These are phyloP conservation scores for Leccinum aurantiacum DNA, from an alignment of 768 basidiomycete species.

Conservation along the genomic window DNA sequence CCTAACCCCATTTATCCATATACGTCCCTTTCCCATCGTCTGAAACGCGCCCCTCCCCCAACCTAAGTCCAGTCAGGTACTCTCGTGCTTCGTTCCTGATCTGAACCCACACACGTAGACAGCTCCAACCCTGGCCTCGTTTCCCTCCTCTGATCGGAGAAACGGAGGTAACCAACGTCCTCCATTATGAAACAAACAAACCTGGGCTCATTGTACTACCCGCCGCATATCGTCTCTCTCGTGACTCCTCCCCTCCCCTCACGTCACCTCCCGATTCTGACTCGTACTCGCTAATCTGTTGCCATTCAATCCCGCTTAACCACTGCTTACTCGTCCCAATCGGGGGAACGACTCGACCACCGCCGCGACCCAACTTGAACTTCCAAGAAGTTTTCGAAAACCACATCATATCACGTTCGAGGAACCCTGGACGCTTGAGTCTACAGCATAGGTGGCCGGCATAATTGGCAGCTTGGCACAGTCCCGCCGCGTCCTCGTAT, in stretches of 20 bases:
- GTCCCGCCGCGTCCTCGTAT: not conserved
- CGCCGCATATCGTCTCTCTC: not conserved
- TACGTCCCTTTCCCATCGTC: constrained; percentile 3
- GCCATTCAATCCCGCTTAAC: not conserved
- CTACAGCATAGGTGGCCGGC: not conserved
- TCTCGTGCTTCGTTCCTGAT: constrained; percentile 18
- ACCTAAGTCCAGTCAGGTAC: constrained; percentile 3
- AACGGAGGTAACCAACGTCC: constrained; percentile 23
- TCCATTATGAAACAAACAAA: constrained; percentile 8
- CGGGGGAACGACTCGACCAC: not conserved
- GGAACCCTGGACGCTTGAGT: not conserved
- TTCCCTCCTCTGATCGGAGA: constrained; percentile 13
- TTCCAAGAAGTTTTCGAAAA: not conserved
- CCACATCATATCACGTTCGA: not conserved
- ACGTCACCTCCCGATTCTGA: constrained; percentile 1
- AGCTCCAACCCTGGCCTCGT: not conserved
- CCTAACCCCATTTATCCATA: constrained; percentile 19
- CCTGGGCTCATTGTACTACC: not conserved
- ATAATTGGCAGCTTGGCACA: not conserved
- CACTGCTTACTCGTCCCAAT: not conserved
- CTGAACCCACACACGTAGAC: not conserved
- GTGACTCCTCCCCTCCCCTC: not conserved
- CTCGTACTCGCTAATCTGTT: not conserved
- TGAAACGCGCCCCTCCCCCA: not conserved
- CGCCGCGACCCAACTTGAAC: not conserved